Conservation (phyloP, 2,329 filamentous ascomycete genomes). For the Pestalotiopsis sp. region DNA sequence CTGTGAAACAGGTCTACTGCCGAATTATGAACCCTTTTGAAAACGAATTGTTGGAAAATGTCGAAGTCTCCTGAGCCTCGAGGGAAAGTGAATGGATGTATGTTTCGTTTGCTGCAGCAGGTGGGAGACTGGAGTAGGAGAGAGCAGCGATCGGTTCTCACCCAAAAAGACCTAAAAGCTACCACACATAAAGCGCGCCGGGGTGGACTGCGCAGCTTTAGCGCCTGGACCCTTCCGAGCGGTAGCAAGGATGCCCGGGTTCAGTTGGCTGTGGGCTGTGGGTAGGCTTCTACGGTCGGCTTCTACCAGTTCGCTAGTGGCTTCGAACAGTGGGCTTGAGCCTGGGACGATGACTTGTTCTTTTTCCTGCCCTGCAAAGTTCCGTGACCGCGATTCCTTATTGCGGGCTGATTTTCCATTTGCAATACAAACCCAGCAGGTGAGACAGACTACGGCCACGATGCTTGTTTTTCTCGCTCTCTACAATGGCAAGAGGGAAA, state of each 20-base stretch:
- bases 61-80: neutral
- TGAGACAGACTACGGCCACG: neutral
- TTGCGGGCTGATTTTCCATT: neutral
- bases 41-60: neutral
- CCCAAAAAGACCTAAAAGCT: neutral
- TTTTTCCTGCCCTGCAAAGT: neutral
- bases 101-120: neutral
- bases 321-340: neutral
- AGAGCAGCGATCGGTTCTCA: neutral
- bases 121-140: neutral
- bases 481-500: neutral
- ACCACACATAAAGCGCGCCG: neutral
- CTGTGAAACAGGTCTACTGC: neutral
- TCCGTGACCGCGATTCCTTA: neutral
- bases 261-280: neutral
- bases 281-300: neutral
- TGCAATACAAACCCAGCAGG: neutral
- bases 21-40: neutral
- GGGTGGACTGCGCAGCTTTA: neutral
- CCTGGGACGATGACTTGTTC: neutral
- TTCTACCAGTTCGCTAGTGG: neutral
- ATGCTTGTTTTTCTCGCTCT: neutral
- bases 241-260: conserved; percentile 2
- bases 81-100: neutral
- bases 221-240: conserved; percentile 9